These are phyloP conservation scores for Styphnolobium japonicum DNA, from an alignment of 306 rosid genomes.

Conservation along the genomic window DNA sequence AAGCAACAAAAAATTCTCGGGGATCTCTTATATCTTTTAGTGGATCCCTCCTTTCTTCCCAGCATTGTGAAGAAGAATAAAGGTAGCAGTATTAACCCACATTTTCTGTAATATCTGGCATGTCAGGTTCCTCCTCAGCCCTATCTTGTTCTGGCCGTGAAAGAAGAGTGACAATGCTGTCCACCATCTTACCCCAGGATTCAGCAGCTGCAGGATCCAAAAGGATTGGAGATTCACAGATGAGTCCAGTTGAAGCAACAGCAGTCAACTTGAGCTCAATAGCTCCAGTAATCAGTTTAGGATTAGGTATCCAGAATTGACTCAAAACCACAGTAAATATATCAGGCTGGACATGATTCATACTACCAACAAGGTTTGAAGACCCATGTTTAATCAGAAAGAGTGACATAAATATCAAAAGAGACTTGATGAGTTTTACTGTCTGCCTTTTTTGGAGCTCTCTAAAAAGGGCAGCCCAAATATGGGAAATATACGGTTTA, in stretches of 20 bases:
- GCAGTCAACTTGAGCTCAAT: constrained; percentile 85
- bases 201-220: constrained; percentile 65
- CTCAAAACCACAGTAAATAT: constrained; percentile 63
- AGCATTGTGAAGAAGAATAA: constrained; percentile 88
- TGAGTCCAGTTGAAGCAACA: constrained; percentile 82
- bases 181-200: constrained; percentile 92
- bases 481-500: constrained; percentile 53
- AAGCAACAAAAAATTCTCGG: constrained; percentile 64
- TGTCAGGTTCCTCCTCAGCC: constrained; percentile 76
- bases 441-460: constrained; percentile 70
- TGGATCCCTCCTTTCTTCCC: constrained; percentile 96
- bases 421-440: constrained; percentile 66
- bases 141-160: constrained; percentile 89
- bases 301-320: constrained; percentile 91
- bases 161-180: constrained; percentile 86
- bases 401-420: constrained; percentile 81
- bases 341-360: constrained; percentile 66
- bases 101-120: constrained; percentile 93
- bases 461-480: constrained; percentile 84
- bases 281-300: constrained; percentile 66
- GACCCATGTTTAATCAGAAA: constrained; percentile 78
- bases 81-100: constrained; percentile 83
- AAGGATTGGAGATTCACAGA: constrained; percentile 75
- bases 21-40: constrained; percentile 77
- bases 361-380: constrained; percentile 54